Base-by-base conservation (phyloP, 2,329 filamentous ascomycete genomes). In the Pseudopithomyces maydicus region DNA sequence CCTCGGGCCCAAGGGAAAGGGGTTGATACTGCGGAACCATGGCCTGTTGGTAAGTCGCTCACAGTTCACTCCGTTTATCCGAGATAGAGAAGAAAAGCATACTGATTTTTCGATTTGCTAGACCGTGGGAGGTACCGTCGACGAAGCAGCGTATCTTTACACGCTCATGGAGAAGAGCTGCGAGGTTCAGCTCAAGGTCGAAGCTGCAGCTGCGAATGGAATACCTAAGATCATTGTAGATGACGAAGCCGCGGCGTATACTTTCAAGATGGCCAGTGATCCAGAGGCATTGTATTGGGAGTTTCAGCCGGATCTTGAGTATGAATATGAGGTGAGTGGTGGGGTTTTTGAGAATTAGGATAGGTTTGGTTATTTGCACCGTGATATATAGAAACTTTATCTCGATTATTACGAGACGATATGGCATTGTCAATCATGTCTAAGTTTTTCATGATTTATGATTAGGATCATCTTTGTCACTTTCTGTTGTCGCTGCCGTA, bases 61-160 rank as follows among this genome's bases (percentile, higher is more conserved):
- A 0, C 6, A 32, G 15, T 11, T n/a, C 12, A 33, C n/a, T 2
- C 23, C 11, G 39, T 29, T 8, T 8, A 29, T 5, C 26, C 8
- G 26, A 5, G 26, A 29, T 29, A 29, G 26, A 29, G 26, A 29
- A 29, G 8, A 23, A 26, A 36, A 10, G 4, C n/a, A n/a, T n/a
- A 26, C 8, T 39, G 11, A 26, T 46, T 10, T 35, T 36, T 68
- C 22, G 68, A 33, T 8, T 3, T 4, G 7, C 17, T 6, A 75
- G 73, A 90, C 88, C 0, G 88, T 90, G 0, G 90, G 90, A 3
- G 67, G 74, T 6, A 92, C 89, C 0, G 89, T 92, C 2, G 89
- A 92, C 68, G 89, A 92, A 74, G 89, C 89, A 1, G 86, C 86
- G 0, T 92, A 88, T 72, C 73, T 91, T 50, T 89, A 90, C 69